Conservation (phyloP, 345 rosid genomes). For the Camelina neglecta region DNA sequence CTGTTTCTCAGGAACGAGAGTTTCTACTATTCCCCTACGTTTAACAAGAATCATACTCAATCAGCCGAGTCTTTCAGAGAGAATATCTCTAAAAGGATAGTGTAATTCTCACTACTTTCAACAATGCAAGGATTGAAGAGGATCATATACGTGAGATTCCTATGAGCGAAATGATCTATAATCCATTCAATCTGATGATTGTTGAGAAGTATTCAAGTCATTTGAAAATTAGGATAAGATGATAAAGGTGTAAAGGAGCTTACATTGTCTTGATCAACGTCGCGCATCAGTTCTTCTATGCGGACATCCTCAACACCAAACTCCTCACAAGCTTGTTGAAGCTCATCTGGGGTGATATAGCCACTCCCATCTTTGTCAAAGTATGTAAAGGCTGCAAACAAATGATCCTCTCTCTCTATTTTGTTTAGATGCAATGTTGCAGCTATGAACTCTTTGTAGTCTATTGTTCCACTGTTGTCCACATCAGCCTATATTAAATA, state of each 20-base stretch:
- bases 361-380: constrained; percentile 96
- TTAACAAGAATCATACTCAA: constrained; percentile 11
- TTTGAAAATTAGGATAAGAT: constrained; percentile 13
- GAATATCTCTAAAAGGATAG: background rate
- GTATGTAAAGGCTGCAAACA: constrained; percentile 81
- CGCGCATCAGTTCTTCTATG: constrained; percentile 73
- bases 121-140: background rate
- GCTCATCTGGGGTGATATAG: constrained; percentile 85
- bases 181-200: background rate
- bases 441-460: constrained; percentile 84
- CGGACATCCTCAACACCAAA: constrained; percentile 77
- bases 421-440: constrained; percentile 91
- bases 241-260: constrained; percentile 32
- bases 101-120: background rate
- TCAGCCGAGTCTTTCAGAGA: background rate
- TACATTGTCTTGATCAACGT: constrained; percentile 86
- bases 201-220: constrained; percentile 2
- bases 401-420: constrained; percentile 77
- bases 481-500: constrained; percentile 70
- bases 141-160: background rate
- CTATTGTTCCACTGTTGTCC: constrained; percentile 86
- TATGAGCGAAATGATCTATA: background rate
- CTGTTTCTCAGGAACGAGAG: background rate
- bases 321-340: constrained; percentile 86
- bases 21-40: background rate